Evolutionary conservation across 2,329 filamentous ascomycete genomes (phyloP).

Genomic region (Ascosphaera acerosa): DNA sequence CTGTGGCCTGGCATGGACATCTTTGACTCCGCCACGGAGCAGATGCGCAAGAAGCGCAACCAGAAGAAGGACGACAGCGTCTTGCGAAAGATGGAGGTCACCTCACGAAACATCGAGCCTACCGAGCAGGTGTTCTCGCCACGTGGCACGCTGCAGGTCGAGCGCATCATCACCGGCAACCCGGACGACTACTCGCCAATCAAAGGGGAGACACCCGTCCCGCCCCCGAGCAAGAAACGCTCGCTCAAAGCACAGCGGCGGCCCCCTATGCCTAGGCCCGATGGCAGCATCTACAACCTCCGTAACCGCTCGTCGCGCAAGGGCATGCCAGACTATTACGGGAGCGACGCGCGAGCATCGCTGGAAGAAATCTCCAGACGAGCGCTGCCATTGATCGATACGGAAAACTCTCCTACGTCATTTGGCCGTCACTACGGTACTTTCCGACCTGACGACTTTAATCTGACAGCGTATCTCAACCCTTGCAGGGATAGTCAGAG

Average conservation of each 20-base stretch:
- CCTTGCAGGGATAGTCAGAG: no score
- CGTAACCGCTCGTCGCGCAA: constrained; percentile 10
- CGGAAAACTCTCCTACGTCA: constrained; percentile 6
- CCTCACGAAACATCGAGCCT: constrained; percentile 20
- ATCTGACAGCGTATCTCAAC: no score
- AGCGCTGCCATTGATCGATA: constrained; percentile 6
- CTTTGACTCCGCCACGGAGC: constrained; percentile 25
- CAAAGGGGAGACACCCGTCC: constrained; percentile 20
- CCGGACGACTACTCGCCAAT: constrained; percentile 23
- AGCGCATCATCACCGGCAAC: constrained; percentile 23
- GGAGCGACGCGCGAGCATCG: neutral
- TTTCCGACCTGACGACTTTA: constrained; percentile 13
- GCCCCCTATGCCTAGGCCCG: constrained; percentile 9
- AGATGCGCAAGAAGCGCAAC: constrained; percentile 24
- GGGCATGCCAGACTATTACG: constrained; percentile 4
- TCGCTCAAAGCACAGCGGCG: constrained; percentile 10
- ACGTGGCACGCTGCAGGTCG: constrained; percentile 17
- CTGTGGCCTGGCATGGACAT: constrained; percentile 27
- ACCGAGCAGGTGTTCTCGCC: constrained; percentile 24
- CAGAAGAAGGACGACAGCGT: constrained; percentile 25
- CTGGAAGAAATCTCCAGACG: constrained; percentile 5
- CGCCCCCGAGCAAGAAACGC: constrained; percentile 10
- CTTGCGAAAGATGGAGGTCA: constrained; percentile 21
- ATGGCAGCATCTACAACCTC: constrained; percentile 11
- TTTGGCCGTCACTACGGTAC: constrained; percentile 7